Evolutionary conservation across 164 flowering plant species (phyloP).

Genomic region (Liquidambar formosana): DNA sequence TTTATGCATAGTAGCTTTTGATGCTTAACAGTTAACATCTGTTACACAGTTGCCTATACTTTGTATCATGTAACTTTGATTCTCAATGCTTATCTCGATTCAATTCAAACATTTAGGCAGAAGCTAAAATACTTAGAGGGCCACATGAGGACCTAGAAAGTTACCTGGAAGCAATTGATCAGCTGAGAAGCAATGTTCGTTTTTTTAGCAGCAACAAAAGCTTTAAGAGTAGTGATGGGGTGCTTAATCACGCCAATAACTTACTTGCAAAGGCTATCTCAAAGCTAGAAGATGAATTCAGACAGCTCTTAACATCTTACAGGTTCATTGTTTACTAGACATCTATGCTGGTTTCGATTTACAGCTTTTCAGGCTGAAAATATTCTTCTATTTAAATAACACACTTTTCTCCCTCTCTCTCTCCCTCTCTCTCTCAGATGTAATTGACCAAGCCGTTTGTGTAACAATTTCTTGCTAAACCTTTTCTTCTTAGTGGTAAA

Average conservation of each 20-base stretch:
- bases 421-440: no score
- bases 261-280: constrained; percentile 78
- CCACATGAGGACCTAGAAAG: constrained; percentile 96
- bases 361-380: not conserved
- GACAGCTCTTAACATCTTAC: constrained; percentile 62
- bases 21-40: not conserved
- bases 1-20: not conserved
- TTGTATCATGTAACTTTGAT: not conserved
- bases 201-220: constrained; percentile 76
- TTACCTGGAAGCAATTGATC: constrained; percentile 88
- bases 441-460: no score
- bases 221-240: constrained; percentile 77
- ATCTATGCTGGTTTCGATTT: not conserved
- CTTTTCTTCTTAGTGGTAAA: no score
- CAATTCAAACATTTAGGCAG: constrained; percentile 58
- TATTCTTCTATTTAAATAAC: not conserved
- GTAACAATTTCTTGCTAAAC: no score
- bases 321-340: constrained; percentile 48
- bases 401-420: not conserved
- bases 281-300: constrained; percentile 93
- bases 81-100: not conserved
- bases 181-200: constrained; percentile 60
- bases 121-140: constrained; percentile 86
- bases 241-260: constrained; percentile 73
- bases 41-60: not conserved